phyloP scores from a whole-genome alignment of 2,329 filamentous ascomycete species.

The Harringtonia aguacate region DNA sequence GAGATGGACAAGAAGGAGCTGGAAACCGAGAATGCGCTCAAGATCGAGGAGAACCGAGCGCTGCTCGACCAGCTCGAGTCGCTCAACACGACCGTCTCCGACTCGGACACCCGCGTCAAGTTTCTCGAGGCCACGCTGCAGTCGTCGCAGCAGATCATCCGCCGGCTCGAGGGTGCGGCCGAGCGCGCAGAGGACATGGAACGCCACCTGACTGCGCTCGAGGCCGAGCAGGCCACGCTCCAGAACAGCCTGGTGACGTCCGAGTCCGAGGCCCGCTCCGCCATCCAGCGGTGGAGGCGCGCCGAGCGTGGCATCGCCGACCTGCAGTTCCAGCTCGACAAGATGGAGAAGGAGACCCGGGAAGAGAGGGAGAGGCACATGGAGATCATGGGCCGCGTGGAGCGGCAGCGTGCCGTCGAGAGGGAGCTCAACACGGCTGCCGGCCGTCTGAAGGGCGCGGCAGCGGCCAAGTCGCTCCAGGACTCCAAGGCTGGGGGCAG shows the following conservation, averaged over 20 bases:
- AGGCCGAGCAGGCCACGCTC: constrained; percentile 68
- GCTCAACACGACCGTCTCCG: constrained; percentile 66
- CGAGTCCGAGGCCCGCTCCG: constrained; percentile 65
- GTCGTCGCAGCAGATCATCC: constrained; percentile 66
- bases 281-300: constrained; percentile 73
- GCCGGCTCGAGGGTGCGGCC: constrained; percentile 62
- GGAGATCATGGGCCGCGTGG: constrained; percentile 73
- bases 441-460: constrained; percentile 69
- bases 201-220: constrained; percentile 65
- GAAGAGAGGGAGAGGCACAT: constrained; percentile 73
- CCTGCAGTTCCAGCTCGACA: constrained; percentile 79
- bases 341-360: constrained; percentile 72
- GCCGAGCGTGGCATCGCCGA: constrained; percentile 70
- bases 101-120: constrained; percentile 72
- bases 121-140: constrained; percentile 66
- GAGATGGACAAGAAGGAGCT: constrained; percentile 64
- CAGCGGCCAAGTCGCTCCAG: constrained; percentile 55
- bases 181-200: constrained; percentile 70
- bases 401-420: constrained; percentile 72
- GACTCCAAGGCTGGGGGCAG: constrained; percentile 31
- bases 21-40: constrained; percentile 65
- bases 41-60: constrained; percentile 71
- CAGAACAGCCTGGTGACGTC: constrained; percentile 56
- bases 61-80: constrained; percentile 77
- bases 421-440: constrained; percentile 71